Percentiles rank a stretch among this genome's conserved stretches.
Conservation (phyloP, 2,329 filamentous ascomycete genomes). For the Neonectria neomacrospora region DNA sequence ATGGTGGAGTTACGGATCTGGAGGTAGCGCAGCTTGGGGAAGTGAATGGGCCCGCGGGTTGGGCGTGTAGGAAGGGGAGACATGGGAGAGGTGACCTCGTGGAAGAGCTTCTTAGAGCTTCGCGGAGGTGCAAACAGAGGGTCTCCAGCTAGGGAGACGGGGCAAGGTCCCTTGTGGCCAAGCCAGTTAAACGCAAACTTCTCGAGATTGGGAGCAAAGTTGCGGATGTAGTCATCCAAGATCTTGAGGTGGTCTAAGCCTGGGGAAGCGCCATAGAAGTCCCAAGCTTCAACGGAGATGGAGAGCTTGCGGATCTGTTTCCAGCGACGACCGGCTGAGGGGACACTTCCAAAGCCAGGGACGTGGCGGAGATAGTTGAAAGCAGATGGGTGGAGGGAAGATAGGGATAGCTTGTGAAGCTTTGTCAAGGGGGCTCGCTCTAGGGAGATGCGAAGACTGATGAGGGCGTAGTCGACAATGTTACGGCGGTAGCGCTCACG, state of each 20-base stretch:
- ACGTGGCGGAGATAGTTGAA: slow-evolving; percentile 82
- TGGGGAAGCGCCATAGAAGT: slow-evolving; percentile 68
- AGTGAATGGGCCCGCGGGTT: slow-evolving; percentile 67
- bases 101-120: slow-evolving; percentile 67
- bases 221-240: slow-evolving; percentile 81
- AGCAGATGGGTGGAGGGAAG: slow-evolving; percentile 78
- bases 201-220: slow-evolving; percentile 73
- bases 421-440: slow-evolving; percentile 75
- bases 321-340: slow-evolving; percentile 79
- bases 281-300: slow-evolving; percentile 78
- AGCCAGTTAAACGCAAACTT: slow-evolving; percentile 83
- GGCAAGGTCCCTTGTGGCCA: slow-evolving; percentile 79
- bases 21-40: slow-evolving; percentile 75
- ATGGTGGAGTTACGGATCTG: slow-evolving; percentile 78
- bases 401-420: slow-evolving; percentile 77
- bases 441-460: slow-evolving; percentile 84
- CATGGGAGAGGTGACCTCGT: slow-evolving; percentile 73
- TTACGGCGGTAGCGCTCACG: slow-evolving; percentile 78
- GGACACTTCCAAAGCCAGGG: slow-evolving; percentile 78
- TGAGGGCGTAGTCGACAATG: slow-evolving; percentile 88
- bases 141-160: slow-evolving; percentile 76
- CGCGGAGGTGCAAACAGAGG: slow-evolving; percentile 71
- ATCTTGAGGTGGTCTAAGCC: slow-evolving; percentile 79
- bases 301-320: slow-evolving; percentile 78
- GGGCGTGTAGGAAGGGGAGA: slow-evolving; percentile 67